A percentile compares a stretch with the other conserved stretches of the same genome.
Evolutionary conservation across 192 early-diverging fungal genomes (phyloP).

Genomic region (Rhizophlyctis rosea): DNA sequence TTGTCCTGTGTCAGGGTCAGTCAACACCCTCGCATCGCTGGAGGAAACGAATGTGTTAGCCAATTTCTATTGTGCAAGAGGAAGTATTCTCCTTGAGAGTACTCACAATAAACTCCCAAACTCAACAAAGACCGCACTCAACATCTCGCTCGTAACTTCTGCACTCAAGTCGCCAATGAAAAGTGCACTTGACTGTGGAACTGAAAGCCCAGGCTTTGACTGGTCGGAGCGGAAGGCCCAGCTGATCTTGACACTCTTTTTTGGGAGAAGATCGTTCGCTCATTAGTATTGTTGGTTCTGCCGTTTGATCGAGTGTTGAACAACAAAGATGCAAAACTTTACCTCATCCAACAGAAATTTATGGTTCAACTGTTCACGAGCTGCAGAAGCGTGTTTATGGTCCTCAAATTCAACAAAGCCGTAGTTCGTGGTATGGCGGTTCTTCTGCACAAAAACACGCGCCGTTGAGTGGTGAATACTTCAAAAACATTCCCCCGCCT

Average conservation of each 20-base stretch:
- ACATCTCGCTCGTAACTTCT: conserved; percentile 82
- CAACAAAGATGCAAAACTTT: too few species aligned
- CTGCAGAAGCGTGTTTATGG: conserved; percentile 66
- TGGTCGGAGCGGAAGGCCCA: too few species aligned
- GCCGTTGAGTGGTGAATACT: conserved; percentile 14
- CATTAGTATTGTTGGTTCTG: too few species aligned
- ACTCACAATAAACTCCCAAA: conserved; percentile 77
- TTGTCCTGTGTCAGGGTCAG: conserved; percentile 84
- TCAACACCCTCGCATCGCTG: conserved; percentile 91
- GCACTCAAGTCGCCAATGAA: conserved; percentile 91
- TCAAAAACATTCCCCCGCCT: too few species aligned
- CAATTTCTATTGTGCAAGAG: background rate
- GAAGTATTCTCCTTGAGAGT: background rate
- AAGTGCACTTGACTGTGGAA: too few species aligned
- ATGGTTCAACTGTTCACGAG: conserved; percentile 72
- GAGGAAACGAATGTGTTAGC: too few species aligned
- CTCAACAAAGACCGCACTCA: conserved; percentile 70
- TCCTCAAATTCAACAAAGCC: conserved; percentile 85
- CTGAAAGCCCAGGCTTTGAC: too few species aligned
- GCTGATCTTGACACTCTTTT: too few species aligned
- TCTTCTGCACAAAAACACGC: background rate
- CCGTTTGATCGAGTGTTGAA: too few species aligned
- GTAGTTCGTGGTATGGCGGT: conserved; percentile 67
- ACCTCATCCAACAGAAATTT: conserved; percentile 61
- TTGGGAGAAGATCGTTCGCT: too few species aligned